Percentiles rank a stretch among this genome's conserved stretches.
phyloP scores from a whole-genome alignment of 2,329 filamentous ascomycete species.

The Cyphellophora europaea region DNA sequence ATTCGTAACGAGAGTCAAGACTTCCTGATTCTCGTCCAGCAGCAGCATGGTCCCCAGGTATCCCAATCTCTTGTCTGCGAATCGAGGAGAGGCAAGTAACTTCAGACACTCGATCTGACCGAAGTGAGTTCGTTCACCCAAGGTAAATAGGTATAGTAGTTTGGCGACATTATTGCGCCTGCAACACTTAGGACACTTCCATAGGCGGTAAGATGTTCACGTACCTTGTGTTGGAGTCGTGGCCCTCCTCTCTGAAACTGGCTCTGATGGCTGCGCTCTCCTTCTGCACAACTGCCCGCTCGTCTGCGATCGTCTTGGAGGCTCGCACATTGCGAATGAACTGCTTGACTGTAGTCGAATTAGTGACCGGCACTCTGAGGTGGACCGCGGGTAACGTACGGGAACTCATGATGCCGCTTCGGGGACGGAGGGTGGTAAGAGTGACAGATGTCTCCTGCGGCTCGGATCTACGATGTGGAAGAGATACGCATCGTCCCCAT shows the following conservation, averaged over 20 bases:
- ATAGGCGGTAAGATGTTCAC: too few species aligned
- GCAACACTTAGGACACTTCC: too few species aligned
- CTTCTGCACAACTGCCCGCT: slow-evolving; percentile 96
- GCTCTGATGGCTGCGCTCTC: slow-evolving; percentile 96
- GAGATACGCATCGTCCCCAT: too few species aligned
- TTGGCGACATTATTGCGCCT: slow-evolving; percentile 99
- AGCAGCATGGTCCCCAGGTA: slow-evolving; percentile 94
- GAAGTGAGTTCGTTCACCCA: slow-evolving; percentile 95
- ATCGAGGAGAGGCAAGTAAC: slow-evolving; percentile 88
- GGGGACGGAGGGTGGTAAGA: slow-evolving; percentile 12
- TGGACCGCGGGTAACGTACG: slow-evolving; percentile 5
- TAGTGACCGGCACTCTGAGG: too few species aligned
- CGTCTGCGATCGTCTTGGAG: slow-evolving; percentile 97
- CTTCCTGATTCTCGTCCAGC: slow-evolving; percentile 96
- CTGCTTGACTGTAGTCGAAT: slow-evolving; percentile 93
- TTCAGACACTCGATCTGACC: slow-evolving; percentile 99
- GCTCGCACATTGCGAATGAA: slow-evolving; percentile 99
- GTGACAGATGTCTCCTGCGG: too few species aligned
- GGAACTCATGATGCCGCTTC: slow-evolving; percentile 14
- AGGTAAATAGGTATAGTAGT: slow-evolving; percentile 92
- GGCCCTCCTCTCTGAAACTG: slow-evolving; percentile 94
- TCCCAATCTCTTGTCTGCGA: slow-evolving; percentile 92
- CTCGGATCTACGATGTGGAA: too few species aligned
- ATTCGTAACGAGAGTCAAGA: slow-evolving; percentile 92
- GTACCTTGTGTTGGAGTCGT: slow-evolving; percentile 79